Evolutionary conservation across 176 grass and related monocot genomes (phyloP), one percentile per base, ranked within the genome.

Genomic region (Avena insularis): DNA sequence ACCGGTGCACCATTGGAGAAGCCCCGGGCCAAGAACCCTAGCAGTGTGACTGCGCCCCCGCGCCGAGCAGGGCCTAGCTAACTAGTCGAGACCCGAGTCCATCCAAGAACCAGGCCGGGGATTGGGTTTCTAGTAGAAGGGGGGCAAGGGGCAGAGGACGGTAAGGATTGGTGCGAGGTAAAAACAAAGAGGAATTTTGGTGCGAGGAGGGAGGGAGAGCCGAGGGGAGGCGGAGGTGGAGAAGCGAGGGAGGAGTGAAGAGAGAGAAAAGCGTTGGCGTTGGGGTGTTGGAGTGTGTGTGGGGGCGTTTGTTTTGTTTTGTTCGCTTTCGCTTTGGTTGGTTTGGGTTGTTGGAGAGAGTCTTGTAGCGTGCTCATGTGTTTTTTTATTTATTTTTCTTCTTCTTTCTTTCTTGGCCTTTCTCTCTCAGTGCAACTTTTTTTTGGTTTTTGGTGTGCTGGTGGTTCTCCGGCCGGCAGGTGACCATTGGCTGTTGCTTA

Each of bases 1-100:
- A 84, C 49, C 29, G 87, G 16, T 63, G 71, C 82, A 94, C 92
- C 92, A 94, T 91, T 91, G 77, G 81, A 74, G 63, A 60, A 51
- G 65, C 36, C 65, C 31, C 47, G 61, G 82, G 66, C 33, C 80
- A 74, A 35, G 90, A 88, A 88, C 90, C 86, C 90, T 91, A 91
- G 85, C 36, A 38, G 87, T 12, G 29, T 55, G 2, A 36, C 48
- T 27, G 69, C 55, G 45, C 21, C 58, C 10, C 71, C 27, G 36
- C 72, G 15, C 59, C 17, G 23, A 84, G 67, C 43, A 75, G 43
- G 27, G 59, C 62, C 62, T 86, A 79, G 61, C 49, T 86, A 86
- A 48, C 62, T 86, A 86, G 61, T 46, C 14, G 75, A 78, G 33
- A 17, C 33, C 14, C 60, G 62, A 69, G 31, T 47, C 62, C 84